Percentiles rank a stretch among this genome's conserved stretches.
These are phyloP conservation scores for Chamaecyparis obtusa DNA, from an alignment of 75 land plant species.

Conservation along the genomic window DNA sequence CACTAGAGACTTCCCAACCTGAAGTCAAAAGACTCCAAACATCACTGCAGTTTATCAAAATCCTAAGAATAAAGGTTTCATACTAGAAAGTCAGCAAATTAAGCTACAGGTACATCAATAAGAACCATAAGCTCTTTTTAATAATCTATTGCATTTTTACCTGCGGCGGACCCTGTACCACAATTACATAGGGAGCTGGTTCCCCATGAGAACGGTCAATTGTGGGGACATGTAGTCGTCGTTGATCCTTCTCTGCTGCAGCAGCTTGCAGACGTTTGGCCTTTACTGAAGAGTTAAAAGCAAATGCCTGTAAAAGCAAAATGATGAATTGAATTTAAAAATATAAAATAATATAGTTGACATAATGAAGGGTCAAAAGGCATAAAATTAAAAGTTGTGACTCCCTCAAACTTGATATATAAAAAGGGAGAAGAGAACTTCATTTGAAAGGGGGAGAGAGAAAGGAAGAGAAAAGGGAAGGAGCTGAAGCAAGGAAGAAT, in stretches of 20 bases:
- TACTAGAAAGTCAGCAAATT: background rate
- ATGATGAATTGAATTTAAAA: background rate
- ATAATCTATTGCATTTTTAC: slow-evolving; percentile 23
- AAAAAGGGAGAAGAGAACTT: too few relatives aligned
- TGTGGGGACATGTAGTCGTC: slow-evolving; percentile 81
- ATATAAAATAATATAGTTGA: too few relatives aligned
- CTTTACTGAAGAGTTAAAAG: slow-evolving; percentile 78
- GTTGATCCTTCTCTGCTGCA: slow-evolving; percentile 88
- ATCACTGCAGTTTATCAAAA: background rate
- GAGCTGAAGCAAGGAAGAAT: too few relatives aligned
- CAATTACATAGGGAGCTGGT: slow-evolving; percentile 87
- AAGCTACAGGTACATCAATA: background rate
- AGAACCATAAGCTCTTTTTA: background rate
- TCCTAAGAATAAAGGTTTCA: background rate
- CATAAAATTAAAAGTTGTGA: too few relatives aligned
- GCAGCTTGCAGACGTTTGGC: slow-evolving; percentile 85
- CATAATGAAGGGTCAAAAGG: too few relatives aligned
- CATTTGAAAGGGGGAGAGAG: too few relatives aligned
- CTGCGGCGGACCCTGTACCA: slow-evolving; percentile 99
- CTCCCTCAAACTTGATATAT: too few relatives aligned
- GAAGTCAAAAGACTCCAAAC: slow-evolving; percentile 13
- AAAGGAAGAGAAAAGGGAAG: too few relatives aligned
- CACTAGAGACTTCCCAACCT: slow-evolving; percentile 98
- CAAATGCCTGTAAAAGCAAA: slow-evolving; percentile 76
- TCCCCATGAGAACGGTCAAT: slow-evolving; percentile 86